These are phyloP conservation scores for Populus trichocarpa DNA, from an alignment of 441 rosid species.

Conservation along the genomic window DNA sequence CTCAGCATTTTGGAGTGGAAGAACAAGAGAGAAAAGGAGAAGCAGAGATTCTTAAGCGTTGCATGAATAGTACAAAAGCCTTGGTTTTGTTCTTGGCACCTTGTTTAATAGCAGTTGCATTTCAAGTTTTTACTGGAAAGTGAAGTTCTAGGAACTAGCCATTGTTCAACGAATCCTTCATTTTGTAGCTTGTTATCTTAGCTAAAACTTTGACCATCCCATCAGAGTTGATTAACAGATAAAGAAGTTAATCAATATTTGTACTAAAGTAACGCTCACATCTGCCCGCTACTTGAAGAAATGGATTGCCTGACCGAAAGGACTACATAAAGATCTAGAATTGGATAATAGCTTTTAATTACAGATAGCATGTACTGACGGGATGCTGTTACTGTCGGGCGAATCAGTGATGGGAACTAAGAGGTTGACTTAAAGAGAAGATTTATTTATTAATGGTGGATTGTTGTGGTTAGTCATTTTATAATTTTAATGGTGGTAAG, in stretches of 20 bases:
- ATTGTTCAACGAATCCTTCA: not conserved
- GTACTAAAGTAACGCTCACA: no score
- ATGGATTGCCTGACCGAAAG: not conserved
- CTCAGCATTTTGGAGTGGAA: slow-evolving; percentile 37
- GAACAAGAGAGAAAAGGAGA: not conserved
- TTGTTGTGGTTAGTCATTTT: not conserved
- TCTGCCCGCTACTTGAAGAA: not conserved
- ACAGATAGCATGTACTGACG: not conserved
- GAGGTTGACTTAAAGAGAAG: not conserved
- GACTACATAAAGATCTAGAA: not conserved
- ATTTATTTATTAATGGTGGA: no score
- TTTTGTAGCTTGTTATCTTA: not conserved
- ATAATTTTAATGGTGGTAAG: not conserved
- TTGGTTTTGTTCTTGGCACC: not conserved
- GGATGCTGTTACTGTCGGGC: not conserved
- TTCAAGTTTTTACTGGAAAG: not conserved
- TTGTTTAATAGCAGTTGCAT: not conserved
- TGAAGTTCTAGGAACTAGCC: not conserved
- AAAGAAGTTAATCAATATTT: no score
- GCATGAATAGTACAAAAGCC: slow-evolving; percentile 13
- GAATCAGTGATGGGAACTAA: not conserved
- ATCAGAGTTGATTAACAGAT: not conserved
- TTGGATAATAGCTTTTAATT: not conserved
- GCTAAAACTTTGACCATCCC: not conserved
- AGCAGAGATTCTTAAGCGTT: not conserved